Conservation (phyloP, 805 yeast genomes). For the Candida pseudoglaebosa region DNA sequence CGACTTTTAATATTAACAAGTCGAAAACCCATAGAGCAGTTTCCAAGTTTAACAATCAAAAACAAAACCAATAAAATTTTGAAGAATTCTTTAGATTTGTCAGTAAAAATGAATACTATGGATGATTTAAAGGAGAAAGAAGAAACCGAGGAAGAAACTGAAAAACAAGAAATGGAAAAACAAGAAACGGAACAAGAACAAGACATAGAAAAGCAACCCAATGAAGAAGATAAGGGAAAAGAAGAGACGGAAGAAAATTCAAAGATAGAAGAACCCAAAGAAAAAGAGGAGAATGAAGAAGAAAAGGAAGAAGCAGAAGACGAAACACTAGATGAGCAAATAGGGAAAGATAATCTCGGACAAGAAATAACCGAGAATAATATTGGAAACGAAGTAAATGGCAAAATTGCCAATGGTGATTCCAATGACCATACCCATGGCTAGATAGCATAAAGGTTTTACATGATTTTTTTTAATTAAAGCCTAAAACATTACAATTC, state of each 20-base stretch:
- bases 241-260: not conserved
- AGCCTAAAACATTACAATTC: too few species aligned
- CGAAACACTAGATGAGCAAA: too few species aligned
- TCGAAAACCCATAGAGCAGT: conserved; percentile 24
- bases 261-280: not conserved
- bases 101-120: conserved; percentile 7
- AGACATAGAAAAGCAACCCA: not conserved
- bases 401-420: not conserved
- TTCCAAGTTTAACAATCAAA: conserved; percentile 15
- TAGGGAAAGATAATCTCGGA: too few species aligned
- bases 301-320: too few species aligned
- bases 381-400: not conserved
- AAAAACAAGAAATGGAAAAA: conserved; percentile 6
- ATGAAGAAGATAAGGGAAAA: not conserved
- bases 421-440: not conserved
- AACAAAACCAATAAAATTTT: conserved; percentile 19
- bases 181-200: conserved; percentile 4
- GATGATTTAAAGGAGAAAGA: conserved; percentile 4
- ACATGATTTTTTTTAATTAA: not conserved
- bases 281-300: too few species aligned
- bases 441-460: not conserved
- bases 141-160: conserved; percentile 9
- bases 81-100: conserved; percentile 15
- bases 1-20: conserved; percentile 27
- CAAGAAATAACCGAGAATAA: too few species aligned